A percentile compares a stretch with the other conserved stretches of the same genome.
These are phyloP conservation scores for Fusarium sacchari DNA, from an alignment of 2,329 filamentous ascomycete genomes.

Conservation along the genomic window DNA sequence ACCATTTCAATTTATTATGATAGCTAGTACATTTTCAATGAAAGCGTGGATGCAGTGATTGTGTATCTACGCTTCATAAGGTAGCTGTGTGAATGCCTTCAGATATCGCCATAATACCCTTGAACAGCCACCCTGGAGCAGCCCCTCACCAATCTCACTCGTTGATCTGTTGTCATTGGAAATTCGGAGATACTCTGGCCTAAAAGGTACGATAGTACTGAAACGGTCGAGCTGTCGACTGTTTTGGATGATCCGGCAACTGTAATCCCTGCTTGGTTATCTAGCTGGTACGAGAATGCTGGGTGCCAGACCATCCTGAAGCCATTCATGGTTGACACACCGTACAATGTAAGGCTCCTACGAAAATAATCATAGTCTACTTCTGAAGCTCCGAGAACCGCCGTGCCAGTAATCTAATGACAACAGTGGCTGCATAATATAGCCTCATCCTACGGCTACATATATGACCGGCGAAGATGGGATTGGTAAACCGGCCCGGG, in stretches of 20 bases:
- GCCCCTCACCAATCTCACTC: not conserved
- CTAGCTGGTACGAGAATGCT: conserved; percentile 31
- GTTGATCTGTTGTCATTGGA: not conserved
- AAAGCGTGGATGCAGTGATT: not conserved
- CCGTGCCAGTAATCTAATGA: not conserved
- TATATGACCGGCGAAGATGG: not conserved
- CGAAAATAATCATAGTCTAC: conserved; percentile 8
- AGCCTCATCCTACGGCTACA: not conserved
- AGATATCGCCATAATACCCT: not conserved
- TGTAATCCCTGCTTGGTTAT: conserved; percentile 8
- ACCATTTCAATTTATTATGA: not conserved
- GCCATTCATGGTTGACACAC: conserved; percentile 24
- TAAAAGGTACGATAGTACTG: conserved; percentile 5
- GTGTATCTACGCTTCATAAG: not conserved
- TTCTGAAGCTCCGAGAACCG: not conserved
- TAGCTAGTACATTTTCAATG: not conserved
- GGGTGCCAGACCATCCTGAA: conserved; percentile 35
- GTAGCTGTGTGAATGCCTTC: not conserved
- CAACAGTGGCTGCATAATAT: not conserved
- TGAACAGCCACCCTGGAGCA: conserved; percentile 17
- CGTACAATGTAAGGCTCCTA: conserved; percentile 8
- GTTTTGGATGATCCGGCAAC: conserved; percentile 6
- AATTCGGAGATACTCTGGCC: conserved; percentile 1
- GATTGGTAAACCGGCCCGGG: not conserved
- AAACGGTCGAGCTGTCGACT: conserved; percentile 10